Base-by-base conservation (phyloP, 306 rosid genomes). In the Canavalia ensiformis region DNA sequence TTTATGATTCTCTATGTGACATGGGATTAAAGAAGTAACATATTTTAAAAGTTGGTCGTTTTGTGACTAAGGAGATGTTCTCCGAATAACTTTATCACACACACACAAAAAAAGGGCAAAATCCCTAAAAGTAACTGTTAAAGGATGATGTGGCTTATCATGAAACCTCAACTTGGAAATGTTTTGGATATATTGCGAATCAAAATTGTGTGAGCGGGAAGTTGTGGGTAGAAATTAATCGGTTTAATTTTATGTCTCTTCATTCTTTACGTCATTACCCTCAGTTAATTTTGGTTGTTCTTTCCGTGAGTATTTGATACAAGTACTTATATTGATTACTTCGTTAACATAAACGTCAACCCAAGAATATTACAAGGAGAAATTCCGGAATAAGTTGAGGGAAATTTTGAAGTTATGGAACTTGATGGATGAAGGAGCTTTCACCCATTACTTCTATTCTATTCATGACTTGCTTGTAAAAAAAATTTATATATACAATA, bases 21-120 rank as follows among this genome's bases (percentile, higher is more conserved):
- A 55, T 11, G 12, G 31, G 72, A 59, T 75, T 67, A 78, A 88
- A 60, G 13, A 80, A 71, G 81, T 55, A 74, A 51, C 83, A 75
- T 79, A 79, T 77, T 67, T n/a, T 41, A 28, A 51, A 55, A 52
- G 75, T 47, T 49, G 29, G 41, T 45, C 62, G 25, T 62, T 35
- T 47, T 73, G 76, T 35, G 54, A 80, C 73, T 50, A 7, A 44
- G 46, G 45, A 63, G 33, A 83, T 63, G 67, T 57, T 72, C 76
- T 28, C 67, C 76, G 87, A 79, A 84, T 84, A 74, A 79, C 84
- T 82, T 84, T 79, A 37, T 67, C 10, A 28, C 13, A 62, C 25
- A 18, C 39, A 30, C 6, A 54, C 18, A 59, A 72, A n/a, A 49
- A 52, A 51, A 30, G 39, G 28, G 33, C 72, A 62, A 79, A 70